A percentile compares a stretch with the other conserved stretches of the same genome.
Conservation (phyloP, 2,329 filamentous ascomycete species). For the Curvularia sp. region DNA sequence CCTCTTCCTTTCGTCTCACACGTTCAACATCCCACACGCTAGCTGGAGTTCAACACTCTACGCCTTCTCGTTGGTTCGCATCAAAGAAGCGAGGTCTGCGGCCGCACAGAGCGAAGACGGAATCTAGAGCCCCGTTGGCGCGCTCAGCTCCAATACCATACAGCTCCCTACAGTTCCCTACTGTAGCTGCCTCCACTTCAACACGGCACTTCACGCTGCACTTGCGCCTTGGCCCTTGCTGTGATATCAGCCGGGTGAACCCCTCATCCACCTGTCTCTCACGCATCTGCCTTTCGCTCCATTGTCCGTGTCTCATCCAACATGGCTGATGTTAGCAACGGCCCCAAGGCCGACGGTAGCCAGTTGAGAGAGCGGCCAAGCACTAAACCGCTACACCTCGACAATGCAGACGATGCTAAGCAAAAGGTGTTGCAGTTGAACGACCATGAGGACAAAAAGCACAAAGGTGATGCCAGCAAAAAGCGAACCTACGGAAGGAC, state of each 20-base stretch:
- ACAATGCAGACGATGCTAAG: conserved; percentile 51
- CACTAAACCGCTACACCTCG: conserved; percentile 39
- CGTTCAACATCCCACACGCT: conserved; percentile 36
- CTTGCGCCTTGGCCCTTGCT: conserved; percentile 29
- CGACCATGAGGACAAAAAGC: conserved; percentile 56
- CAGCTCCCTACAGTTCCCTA: not conserved
- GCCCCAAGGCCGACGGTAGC: conserved; percentile 37
- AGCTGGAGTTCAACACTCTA: conserved; percentile 50
- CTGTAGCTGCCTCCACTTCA: conserved; percentile 22
- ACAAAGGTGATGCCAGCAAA: conserved; percentile 60
- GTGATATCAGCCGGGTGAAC: conserved; percentile 28
- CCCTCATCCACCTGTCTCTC: conserved; percentile 20
- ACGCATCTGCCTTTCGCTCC: conserved; percentile 24
- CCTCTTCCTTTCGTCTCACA: conserved; percentile 16
- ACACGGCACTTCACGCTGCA: conserved; percentile 28
- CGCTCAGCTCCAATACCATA: conserved; percentile 4
- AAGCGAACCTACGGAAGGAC: conserved; percentile 91
- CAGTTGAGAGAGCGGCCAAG: conserved; percentile 42
- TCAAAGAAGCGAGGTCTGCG: conserved; percentile 5
- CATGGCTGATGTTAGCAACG: conserved; percentile 38
- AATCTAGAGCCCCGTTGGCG: conserved; percentile 2
- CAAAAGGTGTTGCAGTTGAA: conserved; percentile 60
- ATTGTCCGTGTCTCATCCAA: conserved; percentile 21
- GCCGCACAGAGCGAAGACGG: conserved; percentile 3
- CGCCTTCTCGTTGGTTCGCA: conserved; percentile 14